Percentiles rank a stretch among this genome's conserved stretches.
Evolutionary conservation across 2,329 filamentous ascomycete genomes (phyloP).

Genomic region (Ophiostoma novo-ulmi): DNA sequence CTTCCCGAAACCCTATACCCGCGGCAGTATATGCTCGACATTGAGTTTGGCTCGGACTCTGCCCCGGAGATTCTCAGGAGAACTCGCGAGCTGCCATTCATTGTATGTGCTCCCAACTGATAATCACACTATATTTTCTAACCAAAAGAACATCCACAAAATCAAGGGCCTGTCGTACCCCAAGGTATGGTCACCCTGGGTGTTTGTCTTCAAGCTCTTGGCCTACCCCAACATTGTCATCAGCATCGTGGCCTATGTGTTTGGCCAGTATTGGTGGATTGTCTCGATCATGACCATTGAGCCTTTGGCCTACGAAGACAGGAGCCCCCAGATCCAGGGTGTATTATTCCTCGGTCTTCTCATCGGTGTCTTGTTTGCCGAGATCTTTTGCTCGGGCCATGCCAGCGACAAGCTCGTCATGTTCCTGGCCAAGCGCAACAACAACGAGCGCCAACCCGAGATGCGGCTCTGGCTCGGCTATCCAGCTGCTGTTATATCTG

Average conservation of each 20-base stretch:
- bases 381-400: slow-evolving; percentile 47
- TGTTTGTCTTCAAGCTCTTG: slow-evolving; percentile 45
- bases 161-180: slow-evolving; percentile 49
- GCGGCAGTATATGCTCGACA: neutral
- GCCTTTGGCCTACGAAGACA: slow-evolving; percentile 46
- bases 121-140: neutral
- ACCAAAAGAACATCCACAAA: slow-evolving; percentile 45
- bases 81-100: neutral
- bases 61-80: neutral
- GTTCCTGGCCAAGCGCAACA: slow-evolving; percentile 39
- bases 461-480: slow-evolving; percentile 54
- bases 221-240: slow-evolving; percentile 37
- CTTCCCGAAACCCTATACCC: neutral
- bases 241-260: slow-evolving; percentile 46
- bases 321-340: slow-evolving; percentile 45
- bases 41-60: neutral
- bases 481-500: slow-evolving; percentile 45
- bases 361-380: slow-evolving; percentile 45
- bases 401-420: slow-evolving; percentile 48
- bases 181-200: slow-evolving; percentile 39
- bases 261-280: slow-evolving; percentile 54
- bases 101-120: neutral
- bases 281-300: slow-evolving; percentile 49
- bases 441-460: slow-evolving; percentile 42
- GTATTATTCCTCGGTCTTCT: slow-evolving; percentile 37